A percentile compares a stretch with the other conserved stretches of the same genome.
Conservation (phyloP, 2,329 filamentous ascomycete genomes). For the Myriangium duriaei region DNA sequence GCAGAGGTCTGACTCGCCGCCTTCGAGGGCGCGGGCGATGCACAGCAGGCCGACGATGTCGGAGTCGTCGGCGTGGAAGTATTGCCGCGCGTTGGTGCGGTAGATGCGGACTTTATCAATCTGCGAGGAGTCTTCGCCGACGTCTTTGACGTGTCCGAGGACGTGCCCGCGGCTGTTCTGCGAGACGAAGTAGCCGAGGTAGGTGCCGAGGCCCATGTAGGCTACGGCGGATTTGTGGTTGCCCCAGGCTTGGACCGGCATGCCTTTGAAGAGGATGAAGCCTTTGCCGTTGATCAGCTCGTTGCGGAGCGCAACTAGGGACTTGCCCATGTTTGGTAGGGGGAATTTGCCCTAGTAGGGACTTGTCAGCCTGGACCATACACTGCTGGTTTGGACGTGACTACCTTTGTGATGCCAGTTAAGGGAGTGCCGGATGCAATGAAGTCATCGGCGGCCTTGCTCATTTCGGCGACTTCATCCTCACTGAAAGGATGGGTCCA, state of each 20-base stretch:
- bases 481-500: conserved; percentile 61
- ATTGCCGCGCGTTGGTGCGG: conserved; percentile 73
- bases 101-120: conserved; percentile 86
- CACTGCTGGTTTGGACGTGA: no score
- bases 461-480: conserved; percentile 56
- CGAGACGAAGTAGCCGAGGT: conserved; percentile 77
- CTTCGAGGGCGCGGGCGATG: conserved; percentile 63
- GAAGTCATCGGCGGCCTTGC: conserved; percentile 55
- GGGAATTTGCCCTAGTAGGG: conserved; percentile 49
- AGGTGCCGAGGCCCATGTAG: conserved; percentile 75
- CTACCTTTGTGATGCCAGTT: conserved; percentile 55
- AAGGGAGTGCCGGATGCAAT: conserved; percentile 51
- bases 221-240: conserved; percentile 68
- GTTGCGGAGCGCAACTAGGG: conserved; percentile 45
- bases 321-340: conserved; percentile 41
- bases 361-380: no score
- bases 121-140: conserved; percentile 67
- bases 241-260: conserved; percentile 66
- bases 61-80: conserved; percentile 72
- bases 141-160: conserved; percentile 76
- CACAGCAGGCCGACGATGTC: conserved; percentile 78
- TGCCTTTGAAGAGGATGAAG: conserved; percentile 79
- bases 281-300: conserved; percentile 75
- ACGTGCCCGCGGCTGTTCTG: conserved; percentile 79
- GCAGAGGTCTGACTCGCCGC: conserved; percentile 73